Base-by-base conservation (phyloP, 2,329 filamentous ascomycete species). In the Westerdykella aurantiaca region DNA sequence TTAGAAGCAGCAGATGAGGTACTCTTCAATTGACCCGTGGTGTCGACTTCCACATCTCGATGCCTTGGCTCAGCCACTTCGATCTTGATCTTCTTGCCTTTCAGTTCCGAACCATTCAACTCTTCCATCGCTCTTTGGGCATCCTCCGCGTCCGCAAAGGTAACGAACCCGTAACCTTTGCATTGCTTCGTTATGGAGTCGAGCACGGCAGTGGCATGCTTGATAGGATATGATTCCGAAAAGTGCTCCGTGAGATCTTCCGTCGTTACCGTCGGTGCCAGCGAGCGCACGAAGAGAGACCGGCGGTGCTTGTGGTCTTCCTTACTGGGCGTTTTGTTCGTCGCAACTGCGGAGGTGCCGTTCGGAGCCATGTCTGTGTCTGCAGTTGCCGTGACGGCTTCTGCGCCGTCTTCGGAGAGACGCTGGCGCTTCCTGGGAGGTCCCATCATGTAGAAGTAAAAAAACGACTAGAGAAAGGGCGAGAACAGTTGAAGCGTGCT, bases 131-230 rank as follows among this genome's bases (percentile, higher is more conserved):
- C 94, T 51, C 83, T 79, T 52, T 83, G 74, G 11, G 91, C 90
- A 72, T 98, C 93, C 53, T 96, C 90, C 23, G 86, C 80, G 63
- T 98, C 93, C 56, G 90, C 88, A 60, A 98, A 93, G 2, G 93
- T 97, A 45, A 98, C 91, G 69, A 98, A 98, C 42, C 93, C 93
- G 67, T 89, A 98, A 14, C 93, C 91, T 63, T 88, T 85, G 12
- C 88, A 96, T 55, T 83, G 74, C 62, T 95, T 95, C 2, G 90
- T 95, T 52, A 82, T 76, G 13, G 86, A 82, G 64, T 98, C 91
- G 44, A 85, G 72, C 33, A 98, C 89, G 4, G 95, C 89, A n/a
- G 86, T 87, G 41, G 93, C 91, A 69, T 97, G 91, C 69, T 96
- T 97, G 64, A 98, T 81, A 6, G 94, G 90, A 59, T 88, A 97